Evolutionary conservation across 164 flowering plant genomes (phyloP).

Genomic region (Magnolia sinica): DNA sequence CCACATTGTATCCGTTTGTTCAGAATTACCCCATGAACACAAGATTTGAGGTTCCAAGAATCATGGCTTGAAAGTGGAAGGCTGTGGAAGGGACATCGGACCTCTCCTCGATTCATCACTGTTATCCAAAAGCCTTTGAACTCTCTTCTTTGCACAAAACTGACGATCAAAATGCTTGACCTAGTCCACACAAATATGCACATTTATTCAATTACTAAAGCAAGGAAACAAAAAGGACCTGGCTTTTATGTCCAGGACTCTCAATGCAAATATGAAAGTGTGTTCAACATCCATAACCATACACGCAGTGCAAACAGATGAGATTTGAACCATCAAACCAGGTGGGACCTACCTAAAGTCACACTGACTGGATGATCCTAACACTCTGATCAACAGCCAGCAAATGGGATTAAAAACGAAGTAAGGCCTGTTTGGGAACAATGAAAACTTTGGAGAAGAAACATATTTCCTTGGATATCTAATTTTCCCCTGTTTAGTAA

Average conservation of each 20-base stretch:
- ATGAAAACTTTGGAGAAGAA: too few species aligned
- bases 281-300: too few species aligned
- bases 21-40: background rate
- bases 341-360: too few species aligned
- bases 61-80: slow-evolving; percentile 55
- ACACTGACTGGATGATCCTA: too few species aligned
- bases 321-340: too few species aligned
- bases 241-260: background rate
- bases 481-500: too few species aligned
- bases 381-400: too few species aligned
- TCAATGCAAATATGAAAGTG: background rate
- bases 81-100: slow-evolving; percentile 79
- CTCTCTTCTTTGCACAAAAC: slow-evolving; percentile 66
- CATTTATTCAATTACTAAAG: background rate
- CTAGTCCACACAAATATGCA: slow-evolving; percentile 27
- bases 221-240: background rate
- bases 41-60: background rate
- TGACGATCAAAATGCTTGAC: slow-evolving; percentile 94
- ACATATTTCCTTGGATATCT: too few species aligned
- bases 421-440: too few species aligned
- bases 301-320: too few species aligned
- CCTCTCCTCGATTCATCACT: slow-evolving; percentile 67
- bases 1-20: background rate
- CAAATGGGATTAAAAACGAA: too few species aligned
- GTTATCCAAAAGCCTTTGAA: slow-evolving; percentile 81